These are phyloP conservation scores for Pholiota adiposa DNA, from an alignment of 1,284 basidiomycete genomes.

Conservation along the genomic window DNA sequence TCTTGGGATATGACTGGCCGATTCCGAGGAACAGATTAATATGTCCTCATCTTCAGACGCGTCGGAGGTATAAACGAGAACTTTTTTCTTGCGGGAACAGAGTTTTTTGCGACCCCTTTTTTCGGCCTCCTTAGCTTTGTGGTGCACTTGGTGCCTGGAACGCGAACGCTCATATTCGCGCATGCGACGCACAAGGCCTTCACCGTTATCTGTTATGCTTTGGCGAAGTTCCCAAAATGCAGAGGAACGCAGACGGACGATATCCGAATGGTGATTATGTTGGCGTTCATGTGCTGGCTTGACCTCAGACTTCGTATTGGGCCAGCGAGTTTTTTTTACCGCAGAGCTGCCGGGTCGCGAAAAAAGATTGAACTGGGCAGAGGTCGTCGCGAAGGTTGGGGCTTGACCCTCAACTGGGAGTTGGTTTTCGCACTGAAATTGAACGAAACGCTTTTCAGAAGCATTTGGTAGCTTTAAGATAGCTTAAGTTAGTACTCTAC, in stretches of 20 bases:
- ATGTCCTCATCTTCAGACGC: slow-evolving; percentile 23
- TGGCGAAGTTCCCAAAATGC: slow-evolving; percentile 68
- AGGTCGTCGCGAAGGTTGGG: slow-evolving; percentile 52
- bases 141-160: slow-evolving; percentile 39
- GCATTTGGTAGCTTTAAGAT: not conserved
- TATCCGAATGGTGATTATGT: slow-evolving; percentile 34
- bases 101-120: slow-evolving; percentile 42
- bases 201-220: slow-evolving; percentile 63
- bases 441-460: slow-evolving; percentile 2
- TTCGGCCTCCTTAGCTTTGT: slow-evolving; percentile 31
- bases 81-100: slow-evolving; percentile 11
- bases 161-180: slow-evolving; percentile 65
- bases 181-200: slow-evolving; percentile 73
- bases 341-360: slow-evolving; percentile 26
- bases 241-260: slow-evolving; percentile 54
- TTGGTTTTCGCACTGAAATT: slow-evolving; percentile 9
- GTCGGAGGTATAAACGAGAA: slow-evolving; percentile 10
- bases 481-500: not conserved
- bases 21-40: slow-evolving; percentile 22
- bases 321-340: slow-evolving; percentile 11
- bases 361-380: slow-evolving; percentile 64
- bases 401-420: slow-evolving; percentile 29
- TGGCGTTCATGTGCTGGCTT: slow-evolving; percentile 13
- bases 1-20: slow-evolving; percentile 10
- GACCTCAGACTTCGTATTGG: not conserved